A percentile compares a stretch with the other conserved stretches of the same genome.
phyloP scores from a whole-genome alignment of 192 early-diverging fungal species.

The Coemansia sp. region DNA sequence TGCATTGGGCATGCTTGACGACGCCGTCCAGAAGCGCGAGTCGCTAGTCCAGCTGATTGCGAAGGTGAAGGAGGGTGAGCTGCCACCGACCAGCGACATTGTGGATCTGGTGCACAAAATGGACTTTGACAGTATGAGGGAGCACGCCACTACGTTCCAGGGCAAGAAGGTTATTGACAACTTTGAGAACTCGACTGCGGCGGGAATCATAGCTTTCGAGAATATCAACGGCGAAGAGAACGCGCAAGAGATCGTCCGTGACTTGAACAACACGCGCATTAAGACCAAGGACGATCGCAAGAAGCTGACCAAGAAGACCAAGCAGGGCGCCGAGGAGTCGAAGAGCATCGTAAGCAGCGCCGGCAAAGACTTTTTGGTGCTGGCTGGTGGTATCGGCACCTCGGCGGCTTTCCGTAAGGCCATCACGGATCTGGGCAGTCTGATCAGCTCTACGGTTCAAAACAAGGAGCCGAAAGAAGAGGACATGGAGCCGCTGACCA shows the following conservation, averaged over 20 bases:
- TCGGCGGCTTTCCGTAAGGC: conserved; percentile 44
- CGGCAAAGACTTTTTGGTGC: conserved; percentile 43
- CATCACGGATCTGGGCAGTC: conserved; percentile 23
- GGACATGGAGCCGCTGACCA: conserved; percentile 18
- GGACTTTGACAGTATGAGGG: conserved; percentile 42
- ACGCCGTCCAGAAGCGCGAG: conserved; percentile 18
- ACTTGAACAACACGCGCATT: conserved; percentile 37
- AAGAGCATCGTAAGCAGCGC: conserved; percentile 18
- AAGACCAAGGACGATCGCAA: conserved; percentile 48
- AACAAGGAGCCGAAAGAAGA: conserved; percentile 20
- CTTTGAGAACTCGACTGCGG: conserved; percentile 28
- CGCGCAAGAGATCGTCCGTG: conserved; percentile 25
- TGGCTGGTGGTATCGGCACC: conserved; percentile 40
- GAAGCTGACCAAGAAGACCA: conserved; percentile 33
- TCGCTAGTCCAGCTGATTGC: conserved; percentile 30
- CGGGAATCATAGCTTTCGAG: conserved; percentile 34
- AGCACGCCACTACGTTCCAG: conserved; percentile 43
- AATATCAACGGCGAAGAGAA: conserved; percentile 49
- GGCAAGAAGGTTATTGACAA: conserved; percentile 47
- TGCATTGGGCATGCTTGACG: conserved; percentile 26
- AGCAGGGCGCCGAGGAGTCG: conserved; percentile 20
- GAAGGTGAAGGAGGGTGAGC: conserved; percentile 34
- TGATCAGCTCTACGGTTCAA: conserved; percentile 34
- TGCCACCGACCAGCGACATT: conserved; percentile 38
- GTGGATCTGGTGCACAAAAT: conserved; percentile 18